These are phyloP conservation scores for Capsicum rhomboideum DNA, from an alignment of 257 asterid genomes.

Conservation along the genomic window DNA sequence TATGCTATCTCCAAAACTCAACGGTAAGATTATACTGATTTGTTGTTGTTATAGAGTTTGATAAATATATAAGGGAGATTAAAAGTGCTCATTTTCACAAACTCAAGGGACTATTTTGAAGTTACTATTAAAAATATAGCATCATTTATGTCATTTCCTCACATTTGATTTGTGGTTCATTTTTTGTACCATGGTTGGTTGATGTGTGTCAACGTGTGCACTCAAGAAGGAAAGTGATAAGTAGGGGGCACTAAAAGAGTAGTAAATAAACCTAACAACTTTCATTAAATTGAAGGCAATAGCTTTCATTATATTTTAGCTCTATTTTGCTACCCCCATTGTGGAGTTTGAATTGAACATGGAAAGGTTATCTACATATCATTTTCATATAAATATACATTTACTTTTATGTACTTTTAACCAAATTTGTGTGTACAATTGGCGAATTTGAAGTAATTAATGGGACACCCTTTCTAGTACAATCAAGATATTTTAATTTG, in stretches of 20 bases:
- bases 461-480: neutral
- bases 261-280: slow-evolving; percentile 1
- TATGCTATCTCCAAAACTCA: too few relatives aligned
- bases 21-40: too few relatives aligned
- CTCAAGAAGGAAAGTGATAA: neutral
- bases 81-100: neutral
- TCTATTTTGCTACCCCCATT: neutral
- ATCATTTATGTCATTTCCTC: neutral
- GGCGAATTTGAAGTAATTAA: neutral
- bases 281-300: neutral
- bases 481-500: neutral
- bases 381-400: neutral
- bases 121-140: neutral
- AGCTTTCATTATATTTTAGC: neutral
- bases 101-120: neutral
- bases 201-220: neutral
- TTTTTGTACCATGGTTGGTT: neutral
- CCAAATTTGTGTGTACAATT: neutral
- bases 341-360: neutral
- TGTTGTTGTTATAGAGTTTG: too few relatives aligned
- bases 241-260: neutral
- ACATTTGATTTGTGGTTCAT: neutral
- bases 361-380: neutral
- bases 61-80: too few relatives aligned
- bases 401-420: neutral